phyloP scores from a whole-genome alignment of 768 basidiomycete genomes.

The Psilocybe cubensis region DNA sequence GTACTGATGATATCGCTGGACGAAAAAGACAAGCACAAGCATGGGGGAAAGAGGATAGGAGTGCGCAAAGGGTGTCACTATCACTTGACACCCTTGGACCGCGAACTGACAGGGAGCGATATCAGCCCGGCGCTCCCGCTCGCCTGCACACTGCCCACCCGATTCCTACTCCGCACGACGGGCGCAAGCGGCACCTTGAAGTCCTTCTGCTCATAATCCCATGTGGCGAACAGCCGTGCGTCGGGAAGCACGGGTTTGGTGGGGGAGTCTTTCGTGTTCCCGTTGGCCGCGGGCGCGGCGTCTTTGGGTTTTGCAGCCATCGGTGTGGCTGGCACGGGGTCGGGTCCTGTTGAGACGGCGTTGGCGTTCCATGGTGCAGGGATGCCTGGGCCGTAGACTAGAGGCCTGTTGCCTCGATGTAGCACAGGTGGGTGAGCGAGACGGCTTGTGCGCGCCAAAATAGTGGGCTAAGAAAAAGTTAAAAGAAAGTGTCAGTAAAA shows the following conservation, averaged over 20 bases:
- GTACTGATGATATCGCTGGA: neutral
- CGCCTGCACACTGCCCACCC: constrained; percentile 36
- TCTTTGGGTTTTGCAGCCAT: constrained; percentile 32
- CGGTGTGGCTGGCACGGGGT: constrained; percentile 30
- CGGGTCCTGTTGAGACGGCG: constrained; percentile 32
- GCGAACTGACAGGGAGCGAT: constrained; percentile 18
- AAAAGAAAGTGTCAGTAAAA: constrained; percentile 5
- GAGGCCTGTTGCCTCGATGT: constrained; percentile 49
- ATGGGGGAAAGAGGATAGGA: neutral
- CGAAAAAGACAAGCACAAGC: neutral
- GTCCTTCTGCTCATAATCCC: constrained; percentile 60
- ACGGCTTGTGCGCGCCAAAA: constrained; percentile 62
- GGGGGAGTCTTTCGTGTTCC: constrained; percentile 26
- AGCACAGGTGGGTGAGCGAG: constrained; percentile 70
- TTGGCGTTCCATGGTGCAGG: constrained; percentile 59
- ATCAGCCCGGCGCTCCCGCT: constrained; percentile 24
- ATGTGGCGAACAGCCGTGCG: constrained; percentile 57
- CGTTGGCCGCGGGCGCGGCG: constrained; percentile 19
- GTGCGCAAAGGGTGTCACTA: constrained; percentile 8
- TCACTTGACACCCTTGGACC: constrained; percentile 26
- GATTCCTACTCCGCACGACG: constrained; percentile 26
- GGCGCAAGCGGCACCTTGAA: constrained; percentile 39
- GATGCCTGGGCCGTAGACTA: constrained; percentile 51
- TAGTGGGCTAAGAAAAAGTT: constrained; percentile 44
- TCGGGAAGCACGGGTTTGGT: constrained; percentile 47